Conservation (phyloP, 495 filamentous ascomycete genomes). For the Penicillium lividum region DNA sequence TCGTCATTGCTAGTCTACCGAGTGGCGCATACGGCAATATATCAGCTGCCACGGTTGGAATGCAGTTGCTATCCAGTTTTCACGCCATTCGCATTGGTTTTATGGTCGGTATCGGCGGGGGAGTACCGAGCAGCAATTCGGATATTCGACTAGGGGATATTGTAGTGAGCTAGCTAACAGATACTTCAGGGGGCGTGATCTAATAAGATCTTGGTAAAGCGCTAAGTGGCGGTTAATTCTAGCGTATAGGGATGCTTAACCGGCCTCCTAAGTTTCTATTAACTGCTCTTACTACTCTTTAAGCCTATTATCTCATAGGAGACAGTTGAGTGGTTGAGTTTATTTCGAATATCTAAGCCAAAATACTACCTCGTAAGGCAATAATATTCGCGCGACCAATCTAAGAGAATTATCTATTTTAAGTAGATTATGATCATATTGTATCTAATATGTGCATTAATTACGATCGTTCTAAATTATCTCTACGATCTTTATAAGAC, state of each 20-base stretch:
- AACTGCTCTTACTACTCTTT: slow-evolving; percentile 18
- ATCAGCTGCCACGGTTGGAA: slow-evolving; percentile 28
- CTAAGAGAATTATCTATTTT: slow-evolving; percentile 27
- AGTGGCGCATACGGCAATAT: slow-evolving; percentile 20
- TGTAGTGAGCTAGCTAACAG: slow-evolving; percentile 37
- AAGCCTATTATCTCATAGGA: not conserved
- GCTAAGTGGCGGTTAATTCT: slow-evolving; percentile 20
- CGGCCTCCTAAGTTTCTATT: slow-evolving; percentile 26
- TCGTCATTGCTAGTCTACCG: slow-evolving; percentile 29
- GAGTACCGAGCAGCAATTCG: slow-evolving; percentile 27
- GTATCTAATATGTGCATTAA: slow-evolving; percentile 13
- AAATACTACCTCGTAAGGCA: slow-evolving; percentile 7
- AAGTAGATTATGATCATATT: slow-evolving; percentile 25
- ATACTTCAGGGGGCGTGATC: slow-evolving; percentile 32
- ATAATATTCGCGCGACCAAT: slow-evolving; percentile 7
- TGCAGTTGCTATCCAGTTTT: slow-evolving; percentile 34
- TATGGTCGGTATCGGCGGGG: slow-evolving; percentile 4
- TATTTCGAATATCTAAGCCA: slow-evolving; percentile 9
- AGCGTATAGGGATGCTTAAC: slow-evolving; percentile 30
- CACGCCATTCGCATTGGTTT: slow-evolving; percentile 36
- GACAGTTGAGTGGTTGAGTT: slow-evolving; percentile 11
- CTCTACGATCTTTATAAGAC: slow-evolving; percentile 6
- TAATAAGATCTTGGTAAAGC: slow-evolving; percentile 43
- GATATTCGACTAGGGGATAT: slow-evolving; percentile 45
- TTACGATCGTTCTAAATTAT: slow-evolving; percentile 16